Conservation (phyloP, 371 early-diverging fungal species). For the Basidiobolus meristosporus region DNA sequence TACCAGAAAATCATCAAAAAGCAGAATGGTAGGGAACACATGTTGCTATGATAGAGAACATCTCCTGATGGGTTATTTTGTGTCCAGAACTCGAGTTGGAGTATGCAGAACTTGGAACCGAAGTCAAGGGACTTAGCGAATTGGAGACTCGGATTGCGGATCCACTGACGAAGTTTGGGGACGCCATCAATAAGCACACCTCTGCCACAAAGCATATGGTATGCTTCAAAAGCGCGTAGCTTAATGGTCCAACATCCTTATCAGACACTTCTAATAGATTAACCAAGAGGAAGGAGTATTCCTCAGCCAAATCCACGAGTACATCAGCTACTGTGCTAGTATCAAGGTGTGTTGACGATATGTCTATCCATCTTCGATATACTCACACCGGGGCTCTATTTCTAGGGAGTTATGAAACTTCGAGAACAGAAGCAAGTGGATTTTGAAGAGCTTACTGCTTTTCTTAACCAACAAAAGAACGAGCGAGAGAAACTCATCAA, state of each 20-base stretch:
- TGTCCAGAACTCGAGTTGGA: constrained; percentile 50
- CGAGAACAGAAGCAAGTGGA: constrained; percentile 90
- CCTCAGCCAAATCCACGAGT: constrained; percentile 62
- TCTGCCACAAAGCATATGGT: no score
- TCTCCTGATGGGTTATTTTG: constrained; percentile 1
- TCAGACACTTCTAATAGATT: no score
- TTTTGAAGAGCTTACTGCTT: constrained; percentile 70
- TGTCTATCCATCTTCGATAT: no score
- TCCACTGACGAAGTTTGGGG: constrained; percentile 38
- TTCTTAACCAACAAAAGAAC: constrained; percentile 34
- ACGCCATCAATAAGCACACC: constrained; percentile 12
- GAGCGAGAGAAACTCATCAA: constrained; percentile 36
- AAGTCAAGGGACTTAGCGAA: constrained; percentile 47
- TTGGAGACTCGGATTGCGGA: constrained; percentile 59
- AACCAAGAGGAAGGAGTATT: constrained; percentile 59
- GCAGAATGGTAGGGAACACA: constrained; percentile 31
- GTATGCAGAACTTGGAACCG: constrained; percentile 52
- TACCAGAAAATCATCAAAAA: constrained; percentile 54
- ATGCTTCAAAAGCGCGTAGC: no score
- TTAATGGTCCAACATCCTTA: no score
- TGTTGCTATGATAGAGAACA: background rate
- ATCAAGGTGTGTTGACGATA: constrained; percentile 57
- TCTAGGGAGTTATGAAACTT: constrained; percentile 49
- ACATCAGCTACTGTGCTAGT: constrained; percentile 65
- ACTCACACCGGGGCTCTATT: background rate